A percentile compares a stretch with the other conserved stretches of the same genome.
These are phyloP conservation scores for Sungouiella blattae DNA, from an alignment of 805 yeast species.

Conservation along the genomic window DNA sequence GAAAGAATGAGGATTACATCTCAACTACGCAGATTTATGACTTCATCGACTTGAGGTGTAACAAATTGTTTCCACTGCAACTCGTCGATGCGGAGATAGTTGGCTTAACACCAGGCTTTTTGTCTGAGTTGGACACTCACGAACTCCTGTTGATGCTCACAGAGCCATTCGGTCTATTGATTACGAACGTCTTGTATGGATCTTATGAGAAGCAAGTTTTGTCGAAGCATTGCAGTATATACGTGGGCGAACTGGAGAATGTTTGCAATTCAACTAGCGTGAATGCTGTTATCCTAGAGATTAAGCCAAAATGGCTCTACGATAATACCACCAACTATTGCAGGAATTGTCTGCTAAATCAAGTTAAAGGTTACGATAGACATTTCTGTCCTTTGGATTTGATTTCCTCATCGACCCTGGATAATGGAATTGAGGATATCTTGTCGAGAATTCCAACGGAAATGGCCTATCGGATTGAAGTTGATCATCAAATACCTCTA, in stretches of 20 bases:
- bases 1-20: conserved; percentile 32
- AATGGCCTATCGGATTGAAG: neutral
- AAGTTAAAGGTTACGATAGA: conserved; percentile 8
- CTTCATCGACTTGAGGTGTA: conserved; percentile 36
- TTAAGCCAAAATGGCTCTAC: conserved; percentile 19
- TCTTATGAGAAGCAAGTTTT: conserved; percentile 23
- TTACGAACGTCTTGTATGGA: conserved; percentile 40
- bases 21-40: conserved; percentile 39
- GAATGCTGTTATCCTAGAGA: conserved; percentile 9
- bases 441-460: conserved; percentile 7
- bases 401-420: conserved; percentile 4
- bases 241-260: conserved; percentile 7
- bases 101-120: conserved; percentile 28
- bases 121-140: conserved; percentile 22
- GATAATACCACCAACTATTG: conserved; percentile 12
- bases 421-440: conserved; percentile 10
- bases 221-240: conserved; percentile 37
- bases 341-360: conserved; percentile 15
- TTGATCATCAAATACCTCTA: conserved; percentile 1
- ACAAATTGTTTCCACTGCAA: conserved; percentile 25
- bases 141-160: conserved; percentile 29
- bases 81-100: conserved; percentile 32
- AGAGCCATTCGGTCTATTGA: conserved; percentile 42
- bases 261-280: neutral
- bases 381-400: conserved; percentile 17